phyloP scores from a whole-genome alignment of 2,329 filamentous ascomycete species.

The Zymoseptoria pseudotritici region DNA sequence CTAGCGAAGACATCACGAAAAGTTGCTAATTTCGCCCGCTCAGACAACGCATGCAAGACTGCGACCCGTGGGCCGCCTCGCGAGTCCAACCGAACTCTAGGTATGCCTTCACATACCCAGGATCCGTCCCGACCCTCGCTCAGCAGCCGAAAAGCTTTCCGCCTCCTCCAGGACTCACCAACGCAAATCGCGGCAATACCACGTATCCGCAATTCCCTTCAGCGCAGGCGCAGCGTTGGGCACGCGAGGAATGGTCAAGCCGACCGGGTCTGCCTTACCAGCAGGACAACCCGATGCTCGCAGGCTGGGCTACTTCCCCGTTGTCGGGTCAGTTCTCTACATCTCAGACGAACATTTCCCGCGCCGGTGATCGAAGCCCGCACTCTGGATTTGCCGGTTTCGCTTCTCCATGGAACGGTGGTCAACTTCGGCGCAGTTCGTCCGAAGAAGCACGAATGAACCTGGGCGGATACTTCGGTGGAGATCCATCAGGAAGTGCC shows the following conservation, averaged over 20 bases:
- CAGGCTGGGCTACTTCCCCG: slow-evolving; percentile 24
- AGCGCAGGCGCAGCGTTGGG: slow-evolving; percentile 21
- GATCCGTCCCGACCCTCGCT: slow-evolving; percentile 14
- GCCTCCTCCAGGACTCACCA: slow-evolving; percentile 18
- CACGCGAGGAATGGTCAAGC: slow-evolving; percentile 23
- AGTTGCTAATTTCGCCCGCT: not conserved
- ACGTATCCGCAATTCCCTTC: slow-evolving; percentile 17
- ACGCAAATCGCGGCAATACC: slow-evolving; percentile 14
- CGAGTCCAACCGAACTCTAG: slow-evolving; percentile 21
- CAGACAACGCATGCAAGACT: slow-evolving; percentile 24
- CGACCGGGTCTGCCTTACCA: slow-evolving; percentile 18
- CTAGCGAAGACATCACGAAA: not conserved
- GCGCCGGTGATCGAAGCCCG: slow-evolving; percentile 16
- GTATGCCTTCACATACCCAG: slow-evolving; percentile 21
- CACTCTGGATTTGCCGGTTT: slow-evolving; percentile 20
- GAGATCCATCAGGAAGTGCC: slow-evolving; percentile 17
- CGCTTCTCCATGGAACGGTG: slow-evolving; percentile 20
- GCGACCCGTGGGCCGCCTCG: slow-evolving; percentile 23
- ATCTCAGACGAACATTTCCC: slow-evolving; percentile 19
- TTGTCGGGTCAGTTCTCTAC: slow-evolving; percentile 19
- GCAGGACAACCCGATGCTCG: slow-evolving; percentile 17
- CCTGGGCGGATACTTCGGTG: slow-evolving; percentile 18
- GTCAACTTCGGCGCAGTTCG: slow-evolving; percentile 23
- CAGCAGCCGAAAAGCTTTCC: slow-evolving; percentile 22
- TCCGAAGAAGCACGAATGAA: slow-evolving; percentile 22